These are phyloP conservation scores for Dichotomopilus funicola DNA, from an alignment of 2,329 filamentous ascomycete genomes.

Conservation along the genomic window DNA sequence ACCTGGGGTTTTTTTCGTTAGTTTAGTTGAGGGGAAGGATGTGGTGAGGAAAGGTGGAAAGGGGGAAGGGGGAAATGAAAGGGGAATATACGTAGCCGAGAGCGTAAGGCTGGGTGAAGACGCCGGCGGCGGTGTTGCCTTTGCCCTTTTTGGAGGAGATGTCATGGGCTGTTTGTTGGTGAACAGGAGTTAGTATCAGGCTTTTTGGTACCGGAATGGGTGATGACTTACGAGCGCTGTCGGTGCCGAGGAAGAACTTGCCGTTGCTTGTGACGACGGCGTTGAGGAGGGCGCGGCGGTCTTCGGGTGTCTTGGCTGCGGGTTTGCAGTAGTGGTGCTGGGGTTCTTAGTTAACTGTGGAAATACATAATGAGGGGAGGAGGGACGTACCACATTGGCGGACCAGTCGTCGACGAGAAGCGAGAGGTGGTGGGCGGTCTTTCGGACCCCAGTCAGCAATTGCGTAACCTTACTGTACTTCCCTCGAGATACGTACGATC, in stretches of 20 bases:
- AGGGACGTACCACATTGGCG: slow-evolving; percentile 44
- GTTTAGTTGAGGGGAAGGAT: background rate
- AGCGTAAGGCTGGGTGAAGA: slow-evolving; percentile 72
- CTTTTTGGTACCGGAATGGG: background rate
- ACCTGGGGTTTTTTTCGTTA: slow-evolving; percentile 42
- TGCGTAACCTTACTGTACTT: background rate
- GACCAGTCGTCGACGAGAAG: slow-evolving; percentile 66
- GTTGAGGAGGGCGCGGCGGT: slow-evolving; percentile 65
- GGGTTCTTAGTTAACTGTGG: background rate
- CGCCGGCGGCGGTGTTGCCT: slow-evolving; percentile 60
- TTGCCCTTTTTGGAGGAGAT: slow-evolving; percentile 51
- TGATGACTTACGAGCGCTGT: slow-evolving; percentile 55
- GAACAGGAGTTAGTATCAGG: too few species aligned
- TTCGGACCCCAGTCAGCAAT: background rate
- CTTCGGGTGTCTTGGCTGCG: slow-evolving; percentile 66
- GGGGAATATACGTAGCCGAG: slow-evolving; percentile 32
- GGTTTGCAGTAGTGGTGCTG: slow-evolving; percentile 71
- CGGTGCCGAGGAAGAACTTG: slow-evolving; percentile 69
- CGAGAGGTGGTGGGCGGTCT: slow-evolving; percentile 76
- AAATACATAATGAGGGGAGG: slow-evolving; percentile 25
- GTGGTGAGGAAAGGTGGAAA: too few species aligned
- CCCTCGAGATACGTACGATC: slow-evolving; percentile 38
- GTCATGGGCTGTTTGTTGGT: slow-evolving; percentile 46
- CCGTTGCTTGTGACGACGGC: slow-evolving; percentile 52
- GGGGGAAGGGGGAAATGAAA: background rate